These are phyloP conservation scores for Nothomitra cinnamomea DNA, from an alignment of 2,329 filamentous ascomycete species.

Conservation along the genomic window DNA sequence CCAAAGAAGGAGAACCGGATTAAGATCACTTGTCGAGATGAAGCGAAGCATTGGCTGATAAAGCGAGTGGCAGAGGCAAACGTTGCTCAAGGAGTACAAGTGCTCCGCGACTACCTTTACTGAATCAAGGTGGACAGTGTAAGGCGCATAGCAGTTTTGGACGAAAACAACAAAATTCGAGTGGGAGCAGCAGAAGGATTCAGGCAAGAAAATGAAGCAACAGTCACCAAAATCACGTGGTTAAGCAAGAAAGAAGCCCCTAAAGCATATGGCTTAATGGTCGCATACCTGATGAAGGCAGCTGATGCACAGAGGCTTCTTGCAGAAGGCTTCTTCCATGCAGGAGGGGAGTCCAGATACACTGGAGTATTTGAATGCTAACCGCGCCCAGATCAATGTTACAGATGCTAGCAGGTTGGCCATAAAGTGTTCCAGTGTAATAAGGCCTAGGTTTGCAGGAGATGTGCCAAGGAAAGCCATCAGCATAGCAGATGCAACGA, in stretches of 20 bases:
- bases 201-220: constrained; percentile 13
- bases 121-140: constrained; percentile 14
- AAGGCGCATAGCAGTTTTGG: too few relatives aligned
- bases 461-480: too few relatives aligned
- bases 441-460: too few relatives aligned
- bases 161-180: constrained; percentile 10
- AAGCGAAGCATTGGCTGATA: constrained; percentile 10
- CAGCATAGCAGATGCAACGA: too few relatives aligned
- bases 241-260: too few relatives aligned
- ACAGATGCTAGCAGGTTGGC: constrained; percentile 18
- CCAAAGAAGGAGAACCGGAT: too few relatives aligned
- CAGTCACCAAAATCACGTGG: constrained; percentile 15
- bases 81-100: constrained; percentile 9
- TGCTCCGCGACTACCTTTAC: constrained; percentile 14
- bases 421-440: too few relatives aligned
- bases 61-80: constrained; percentile 11
- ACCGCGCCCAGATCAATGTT: constrained; percentile 15
- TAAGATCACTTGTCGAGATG: constrained; percentile 12
- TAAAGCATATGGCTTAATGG: too few relatives aligned
- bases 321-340: too few relatives aligned
- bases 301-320: too few relatives aligned
- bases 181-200: constrained; percentile 10
- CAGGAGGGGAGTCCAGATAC: constrained; percentile 12
- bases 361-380: constrained; percentile 12
- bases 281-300: too few relatives aligned